Conservation (phyloP, 1,139 yeast species). For the Debaryomyces subglobosus region DNA sequence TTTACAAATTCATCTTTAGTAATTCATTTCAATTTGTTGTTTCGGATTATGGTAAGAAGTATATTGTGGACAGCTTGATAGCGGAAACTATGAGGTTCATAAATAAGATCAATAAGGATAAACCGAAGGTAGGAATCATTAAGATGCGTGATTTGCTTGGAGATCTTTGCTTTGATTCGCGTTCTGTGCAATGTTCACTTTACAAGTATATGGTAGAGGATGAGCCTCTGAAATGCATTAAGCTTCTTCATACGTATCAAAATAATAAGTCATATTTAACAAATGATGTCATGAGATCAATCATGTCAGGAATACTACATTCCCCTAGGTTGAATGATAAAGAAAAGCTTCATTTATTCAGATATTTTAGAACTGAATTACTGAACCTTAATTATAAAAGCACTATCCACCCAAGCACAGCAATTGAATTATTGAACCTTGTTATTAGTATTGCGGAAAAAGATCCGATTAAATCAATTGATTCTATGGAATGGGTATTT, state of each 20-base stretch:
- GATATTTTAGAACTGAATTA: conserved; percentile 23
- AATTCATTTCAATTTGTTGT: conserved; percentile 19
- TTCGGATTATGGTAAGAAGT: conserved; percentile 21
- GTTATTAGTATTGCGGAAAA: conserved; percentile 14
- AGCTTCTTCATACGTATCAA: conserved; percentile 25
- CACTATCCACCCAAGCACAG: conserved; percentile 18
- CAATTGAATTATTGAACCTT: conserved; percentile 17
- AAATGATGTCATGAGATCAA: conserved; percentile 21
- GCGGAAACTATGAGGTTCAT: conserved; percentile 26
- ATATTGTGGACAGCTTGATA: conserved; percentile 23
- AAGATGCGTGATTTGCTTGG: conserved; percentile 23
- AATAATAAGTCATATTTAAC: conserved; percentile 20
- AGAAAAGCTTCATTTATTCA: conserved; percentile 22
- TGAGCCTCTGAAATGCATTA: conserved; percentile 27
- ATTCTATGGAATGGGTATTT: conserved; percentile 17
- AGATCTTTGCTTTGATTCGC: conserved; percentile 18
- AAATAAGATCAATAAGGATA: conserved; percentile 13
- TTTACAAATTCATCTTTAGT: conserved; percentile 16
- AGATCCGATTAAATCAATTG: conserved; percentile 13
- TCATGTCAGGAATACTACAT: conserved; percentile 31
- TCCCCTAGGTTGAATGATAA: conserved; percentile 18
- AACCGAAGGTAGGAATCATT: conserved; percentile 13
- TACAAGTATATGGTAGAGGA: conserved; percentile 28
- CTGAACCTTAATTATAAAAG: conserved; percentile 23
- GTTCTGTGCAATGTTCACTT: conserved; percentile 23